A percentile compares a stretch with the other conserved stretches of the same genome.
Conservation (phyloP, 2,329 filamentous ascomycete species). For the Nemania abortiva region DNA sequence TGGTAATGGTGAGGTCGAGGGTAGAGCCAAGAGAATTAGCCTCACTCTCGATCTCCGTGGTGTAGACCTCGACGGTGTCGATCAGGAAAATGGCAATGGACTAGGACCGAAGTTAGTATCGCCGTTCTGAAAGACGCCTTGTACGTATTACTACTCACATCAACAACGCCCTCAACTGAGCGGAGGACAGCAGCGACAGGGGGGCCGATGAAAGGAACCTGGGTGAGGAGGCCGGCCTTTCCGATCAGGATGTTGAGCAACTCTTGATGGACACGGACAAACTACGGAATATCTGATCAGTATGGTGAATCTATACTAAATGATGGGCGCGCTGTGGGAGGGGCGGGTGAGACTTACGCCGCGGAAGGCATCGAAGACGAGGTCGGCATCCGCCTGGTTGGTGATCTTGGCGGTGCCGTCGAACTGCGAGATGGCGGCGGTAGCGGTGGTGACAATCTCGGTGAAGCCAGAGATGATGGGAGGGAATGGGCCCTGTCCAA, state of each 20-base stretch:
- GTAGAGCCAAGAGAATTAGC: conserved; percentile 32
- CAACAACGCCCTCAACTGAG: conserved; percentile 28
- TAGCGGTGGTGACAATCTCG: conserved; percentile 32
- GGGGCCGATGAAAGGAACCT: conserved; percentile 27
- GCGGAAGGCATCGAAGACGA: conserved; percentile 35
- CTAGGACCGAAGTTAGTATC: conserved; percentile 11
- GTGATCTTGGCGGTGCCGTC: conserved; percentile 22
- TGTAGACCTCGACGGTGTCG: conserved; percentile 1
- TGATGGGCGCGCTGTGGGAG: background rate
- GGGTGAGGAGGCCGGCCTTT: conserved; percentile 29
- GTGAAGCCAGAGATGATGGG: conserved; percentile 27
- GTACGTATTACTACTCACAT: conserved; percentile 31
- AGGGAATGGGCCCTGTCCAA: conserved; percentile 33
- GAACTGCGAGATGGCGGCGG: background rate
- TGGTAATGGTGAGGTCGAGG: conserved; percentile 30
- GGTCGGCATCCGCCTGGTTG: conserved; percentile 18
- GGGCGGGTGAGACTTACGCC: conserved; percentile 16
- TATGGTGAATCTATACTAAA: too few species aligned
- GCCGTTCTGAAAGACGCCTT: background rate
- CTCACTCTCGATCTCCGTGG: conserved; percentile 26
- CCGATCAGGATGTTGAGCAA: conserved; percentile 37
- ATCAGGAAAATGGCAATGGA: conserved; percentile 28
- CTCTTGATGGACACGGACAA: conserved; percentile 30
- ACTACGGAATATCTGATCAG: conserved; percentile 15
- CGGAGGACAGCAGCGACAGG: conserved; percentile 35